A percentile compares a stretch with the other conserved stretches of the same genome.
phyloP scores from a whole-genome alignment of 1,284 basidiomycete species.

The Ganoderma meredithae region DNA sequence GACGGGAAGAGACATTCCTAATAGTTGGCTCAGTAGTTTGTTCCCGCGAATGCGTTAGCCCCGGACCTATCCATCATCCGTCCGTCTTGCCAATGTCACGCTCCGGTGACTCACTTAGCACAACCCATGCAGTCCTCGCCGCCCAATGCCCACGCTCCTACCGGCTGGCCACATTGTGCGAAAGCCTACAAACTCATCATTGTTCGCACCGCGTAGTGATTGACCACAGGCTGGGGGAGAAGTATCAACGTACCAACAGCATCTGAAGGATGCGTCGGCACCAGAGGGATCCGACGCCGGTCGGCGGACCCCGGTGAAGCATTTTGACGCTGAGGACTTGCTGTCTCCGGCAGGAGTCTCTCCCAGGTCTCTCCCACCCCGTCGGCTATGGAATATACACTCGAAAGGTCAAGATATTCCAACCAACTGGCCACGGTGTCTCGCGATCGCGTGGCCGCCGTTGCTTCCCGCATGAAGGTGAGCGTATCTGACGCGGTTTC shows the following conservation, averaged over 20 bases:
- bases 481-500: slow-evolving; percentile 1
- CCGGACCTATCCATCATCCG: neutral
- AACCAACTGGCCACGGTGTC: neutral
- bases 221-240: neutral
- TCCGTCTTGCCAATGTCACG: slow-evolving; percentile 2
- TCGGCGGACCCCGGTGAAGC: neutral
- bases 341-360: slow-evolving; percentile 2
- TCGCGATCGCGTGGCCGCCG: neutral
- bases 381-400: neutral
- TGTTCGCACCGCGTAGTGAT: neutral
- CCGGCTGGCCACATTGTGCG: neutral
- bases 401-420: slow-evolving; percentile 9
- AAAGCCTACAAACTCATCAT: neutral
- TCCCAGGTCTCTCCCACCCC: slow-evolving; percentile 7
- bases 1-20: neutral
- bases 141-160: neutral
- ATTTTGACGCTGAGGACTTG: neutral
- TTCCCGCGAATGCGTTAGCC: neutral
- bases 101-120: neutral
- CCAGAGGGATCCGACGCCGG: neutral
- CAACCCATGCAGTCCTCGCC: neutral
- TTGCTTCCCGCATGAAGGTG: neutral
- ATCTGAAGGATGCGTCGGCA: neutral
- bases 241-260: neutral
- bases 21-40: neutral